Evolutionary conservation across 2,329 filamentous ascomycete species (phyloP), one percentile per base, ranked within the genome.

Genomic region (Trichoderma sp.): DNA sequence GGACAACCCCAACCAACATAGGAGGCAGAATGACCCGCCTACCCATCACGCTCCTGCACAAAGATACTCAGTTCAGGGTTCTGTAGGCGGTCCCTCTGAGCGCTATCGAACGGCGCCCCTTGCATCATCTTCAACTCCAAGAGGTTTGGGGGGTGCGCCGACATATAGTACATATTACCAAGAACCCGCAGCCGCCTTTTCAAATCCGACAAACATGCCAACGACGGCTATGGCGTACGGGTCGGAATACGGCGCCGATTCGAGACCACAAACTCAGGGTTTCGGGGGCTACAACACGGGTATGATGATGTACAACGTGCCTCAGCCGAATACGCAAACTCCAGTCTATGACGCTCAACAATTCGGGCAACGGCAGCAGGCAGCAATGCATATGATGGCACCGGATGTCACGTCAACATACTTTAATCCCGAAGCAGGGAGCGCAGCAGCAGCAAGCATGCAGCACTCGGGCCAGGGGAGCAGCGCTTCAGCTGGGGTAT

Each of bases 231-330:
- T 89, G 80, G 79, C 83, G 67, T 92, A 93, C 81, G 88, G 88
- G 77, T 83, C 89, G 60, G 90, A 90, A 76, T 94, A 93, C 81
- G 84, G 86, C 73, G 87, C 90, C 75, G 89, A 90, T 73, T 86
- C 87, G 75, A 86, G 88, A 74, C 86, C 87, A 74, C 86, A 86
- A 77, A 81, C 86, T 74, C 86, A 86, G 76, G 81, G 81, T 75
- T 90, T 89, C 77, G 81, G 83, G 78, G 84, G 84, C 81, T 92
- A 88, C 85, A 90, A 85, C 77, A 82, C 90, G 69, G 84, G 88
- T 70, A 88, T 89, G 74, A 90, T 95, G 84, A 91, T 96, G 87
- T 97, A 97, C 85, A 91, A 90, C 83, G 91, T 95, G 78, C 85
- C 87, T 79, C 90, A 91, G 80, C 84, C 89, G 78, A 85, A 84